Percentiles rank a stretch among this genome's conserved stretches.
Evolutionary conservation across 768 basidiomycete species (phyloP).

Genomic region (Mycena belliarum): DNA sequence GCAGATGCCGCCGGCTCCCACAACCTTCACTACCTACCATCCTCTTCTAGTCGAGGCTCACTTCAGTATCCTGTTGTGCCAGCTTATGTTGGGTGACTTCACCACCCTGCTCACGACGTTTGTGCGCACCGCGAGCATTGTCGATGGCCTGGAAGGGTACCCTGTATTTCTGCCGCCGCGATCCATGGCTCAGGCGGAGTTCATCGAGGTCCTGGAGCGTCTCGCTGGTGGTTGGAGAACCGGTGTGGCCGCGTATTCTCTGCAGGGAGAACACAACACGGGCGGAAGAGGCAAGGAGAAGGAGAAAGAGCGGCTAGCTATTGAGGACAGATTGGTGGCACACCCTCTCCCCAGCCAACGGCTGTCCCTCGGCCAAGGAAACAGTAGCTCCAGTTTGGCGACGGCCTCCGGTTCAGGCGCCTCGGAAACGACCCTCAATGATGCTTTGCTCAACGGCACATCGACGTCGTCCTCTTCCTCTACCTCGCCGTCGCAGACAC

Average conservation of each 20-base stretch:
- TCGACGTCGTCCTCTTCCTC: slow-evolving; percentile 18
- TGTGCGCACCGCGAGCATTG: slow-evolving; percentile 61
- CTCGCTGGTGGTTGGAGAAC: slow-evolving; percentile 75
- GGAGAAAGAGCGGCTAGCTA: slow-evolving; percentile 45
- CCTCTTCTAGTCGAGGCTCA: slow-evolving; percentile 87
- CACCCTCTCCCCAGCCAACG: slow-evolving; percentile 1
- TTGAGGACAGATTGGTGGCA: slow-evolving; percentile 38
- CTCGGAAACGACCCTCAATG: slow-evolving; percentile 8
- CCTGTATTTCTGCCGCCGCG: slow-evolving; percentile 86
- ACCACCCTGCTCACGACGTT: slow-evolving; percentile 62
- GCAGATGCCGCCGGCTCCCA: slow-evolving; percentile 42
- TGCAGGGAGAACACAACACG: slow-evolving; percentile 31
- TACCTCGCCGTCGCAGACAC: slow-evolving; percentile 23
- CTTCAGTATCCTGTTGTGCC: slow-evolving; percentile 75
- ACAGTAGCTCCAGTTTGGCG: slow-evolving; percentile 16
- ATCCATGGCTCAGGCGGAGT: slow-evolving; percentile 90
- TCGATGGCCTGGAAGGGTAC: slow-evolving; percentile 86
- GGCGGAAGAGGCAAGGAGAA: slow-evolving; percentile 17
- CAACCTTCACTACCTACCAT: slow-evolving; percentile 87
- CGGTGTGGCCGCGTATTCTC: slow-evolving; percentile 62
- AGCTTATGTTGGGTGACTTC: slow-evolving; percentile 80
- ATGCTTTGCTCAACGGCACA: slow-evolving; percentile 1
- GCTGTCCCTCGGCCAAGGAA: slow-evolving; percentile 21
- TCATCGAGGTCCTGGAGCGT: slow-evolving; percentile 81
- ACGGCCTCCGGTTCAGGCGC: slow-evolving; percentile 8